A percentile compares a stretch with the other conserved stretches of the same genome.
Evolutionary conservation across 176 grass and related monocot species (phyloP).

Genomic region (Metroxylon sagu): DNA sequence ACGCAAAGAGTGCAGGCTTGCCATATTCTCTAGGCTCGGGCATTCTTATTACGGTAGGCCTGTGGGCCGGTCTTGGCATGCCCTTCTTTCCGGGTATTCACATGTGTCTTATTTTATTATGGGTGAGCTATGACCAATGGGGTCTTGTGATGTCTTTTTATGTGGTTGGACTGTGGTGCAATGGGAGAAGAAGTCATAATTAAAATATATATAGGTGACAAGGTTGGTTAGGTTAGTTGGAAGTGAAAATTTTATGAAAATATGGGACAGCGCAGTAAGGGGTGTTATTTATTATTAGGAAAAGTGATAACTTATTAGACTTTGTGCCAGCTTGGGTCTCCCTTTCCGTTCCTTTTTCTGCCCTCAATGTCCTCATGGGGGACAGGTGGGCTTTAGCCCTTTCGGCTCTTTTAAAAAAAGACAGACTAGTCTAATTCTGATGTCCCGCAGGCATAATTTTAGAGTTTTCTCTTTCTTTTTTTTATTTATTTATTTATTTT

Average conservation of each 20-base stretch:
- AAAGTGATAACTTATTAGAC: too few species aligned
- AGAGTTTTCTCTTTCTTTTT: not conserved
- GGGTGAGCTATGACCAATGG: not conserved
- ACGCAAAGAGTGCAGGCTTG: too few species aligned
- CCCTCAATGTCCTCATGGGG: not conserved
- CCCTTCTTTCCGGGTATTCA: not conserved
- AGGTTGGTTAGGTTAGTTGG: too few species aligned
- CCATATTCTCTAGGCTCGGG: too few species aligned
- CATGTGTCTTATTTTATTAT: not conserved
- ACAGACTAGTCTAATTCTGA: not conserved
- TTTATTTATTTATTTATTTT: too few species aligned
- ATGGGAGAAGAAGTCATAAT: too few species aligned
- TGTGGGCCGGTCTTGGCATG: conserved; percentile 7
- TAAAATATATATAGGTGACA: too few species aligned
- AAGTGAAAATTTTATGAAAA: too few species aligned
- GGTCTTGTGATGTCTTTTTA: not conserved
- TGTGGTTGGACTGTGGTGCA: too few species aligned
- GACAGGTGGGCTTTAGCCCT: conserved; percentile 1
- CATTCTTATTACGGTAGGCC: not conserved
- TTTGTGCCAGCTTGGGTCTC: not conserved
- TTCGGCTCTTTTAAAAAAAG: conserved; percentile 6
- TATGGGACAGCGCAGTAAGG: too few species aligned
- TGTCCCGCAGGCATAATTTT: not conserved
- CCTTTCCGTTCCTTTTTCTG: not conserved
- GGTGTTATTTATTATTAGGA: too few species aligned